Conservation (phyloP, 768 basidiomycete species). For the Mycena alexandri region DNA sequence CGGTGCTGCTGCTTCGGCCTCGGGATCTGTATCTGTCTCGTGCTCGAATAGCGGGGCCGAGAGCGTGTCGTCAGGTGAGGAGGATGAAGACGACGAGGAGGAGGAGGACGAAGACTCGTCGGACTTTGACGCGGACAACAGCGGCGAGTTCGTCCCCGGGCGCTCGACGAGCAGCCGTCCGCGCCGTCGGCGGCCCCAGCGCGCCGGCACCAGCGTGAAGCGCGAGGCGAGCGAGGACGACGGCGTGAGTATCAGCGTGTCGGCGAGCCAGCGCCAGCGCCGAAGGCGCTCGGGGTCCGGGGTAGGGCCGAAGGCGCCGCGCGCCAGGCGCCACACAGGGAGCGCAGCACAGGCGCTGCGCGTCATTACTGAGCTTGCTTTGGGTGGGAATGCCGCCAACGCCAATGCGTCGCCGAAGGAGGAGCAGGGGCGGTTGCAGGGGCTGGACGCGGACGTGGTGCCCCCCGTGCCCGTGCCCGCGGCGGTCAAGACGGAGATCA, state of each 20-base stretch:
- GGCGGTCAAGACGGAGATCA: neutral
- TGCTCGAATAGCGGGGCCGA: neutral
- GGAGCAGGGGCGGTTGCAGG: too few species aligned
- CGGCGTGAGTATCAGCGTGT: neutral
- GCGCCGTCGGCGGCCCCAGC: neutral
- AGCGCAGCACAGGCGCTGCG: slow-evolving; percentile 35
- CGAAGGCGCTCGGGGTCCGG: neutral
- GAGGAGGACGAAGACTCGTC: neutral
- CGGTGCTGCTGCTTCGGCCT: neutral
- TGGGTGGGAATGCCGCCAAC: neutral
- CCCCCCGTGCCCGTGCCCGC: neutral
- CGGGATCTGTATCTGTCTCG: too few species aligned
- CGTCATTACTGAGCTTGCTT: slow-evolving; percentile 23
- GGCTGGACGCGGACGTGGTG: too few species aligned
- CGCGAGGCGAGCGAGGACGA: neutral
- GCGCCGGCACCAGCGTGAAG: slow-evolving; percentile 1
- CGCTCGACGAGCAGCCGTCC: slow-evolving; percentile 3
- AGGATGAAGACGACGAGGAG: neutral
- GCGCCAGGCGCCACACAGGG: slow-evolving; percentile 27
- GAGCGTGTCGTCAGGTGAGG: neutral
- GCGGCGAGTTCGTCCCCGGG: slow-evolving; percentile 35
- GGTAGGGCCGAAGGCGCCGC: neutral
- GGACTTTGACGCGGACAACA: slow-evolving; percentile 24
- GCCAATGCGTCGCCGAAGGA: neutral
- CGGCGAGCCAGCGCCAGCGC: neutral